Percentiles rank a stretch among this genome's conserved stretches.
Evolutionary conservation across 352 stramenopile genomes (phyloP).

Genomic region (Phytophthora parvispora): DNA sequence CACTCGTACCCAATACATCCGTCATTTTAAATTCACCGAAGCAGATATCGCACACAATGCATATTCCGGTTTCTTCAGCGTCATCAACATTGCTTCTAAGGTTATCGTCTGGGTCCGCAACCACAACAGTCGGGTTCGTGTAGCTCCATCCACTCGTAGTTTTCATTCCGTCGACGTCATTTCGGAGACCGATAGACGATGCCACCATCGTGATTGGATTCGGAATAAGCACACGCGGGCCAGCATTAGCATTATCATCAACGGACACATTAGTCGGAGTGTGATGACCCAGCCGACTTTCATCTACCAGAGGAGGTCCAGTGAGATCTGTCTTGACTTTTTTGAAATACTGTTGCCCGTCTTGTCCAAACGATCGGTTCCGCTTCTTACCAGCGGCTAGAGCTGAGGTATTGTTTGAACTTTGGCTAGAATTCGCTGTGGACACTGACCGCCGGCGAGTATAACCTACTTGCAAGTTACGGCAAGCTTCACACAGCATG

Average conservation of each 20-base stretch:
- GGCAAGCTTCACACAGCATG: conserved; percentile 46
- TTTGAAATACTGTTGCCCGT: conserved; percentile 9
- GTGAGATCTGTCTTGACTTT: conserved; percentile 23
- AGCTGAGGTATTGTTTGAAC: background rate
- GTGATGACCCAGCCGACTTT: conserved; percentile 2
- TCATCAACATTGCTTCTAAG: conserved; percentile 29
- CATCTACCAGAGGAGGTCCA: conserved; percentile 11
- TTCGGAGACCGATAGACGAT: conserved; percentile 24
- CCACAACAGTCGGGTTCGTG: conserved; percentile 34
- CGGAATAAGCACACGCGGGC: conserved; percentile 32
- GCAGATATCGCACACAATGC: conserved; percentile 85
- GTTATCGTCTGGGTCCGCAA: conserved; percentile 58
- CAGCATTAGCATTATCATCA: conserved; percentile 10
- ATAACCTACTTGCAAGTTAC: conserved; percentile 41
- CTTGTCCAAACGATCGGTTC: conserved; percentile 13
- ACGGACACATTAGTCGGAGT: conserved; percentile 18
- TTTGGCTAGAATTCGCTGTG: conserved; percentile 1
- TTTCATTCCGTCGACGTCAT: conserved; percentile 35
- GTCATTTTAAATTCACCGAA: conserved; percentile 80
- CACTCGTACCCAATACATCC: conserved; percentile 58
- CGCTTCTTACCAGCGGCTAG: conserved; percentile 25
- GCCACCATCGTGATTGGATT: conserved; percentile 36
- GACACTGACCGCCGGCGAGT: conserved; percentile 22
- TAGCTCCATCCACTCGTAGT: conserved; percentile 24
- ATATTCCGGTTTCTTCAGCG: conserved; percentile 56